phyloP scores from a whole-genome alignment of 129 eudicot genomes.

The Scalesia atractyloides region DNA sequence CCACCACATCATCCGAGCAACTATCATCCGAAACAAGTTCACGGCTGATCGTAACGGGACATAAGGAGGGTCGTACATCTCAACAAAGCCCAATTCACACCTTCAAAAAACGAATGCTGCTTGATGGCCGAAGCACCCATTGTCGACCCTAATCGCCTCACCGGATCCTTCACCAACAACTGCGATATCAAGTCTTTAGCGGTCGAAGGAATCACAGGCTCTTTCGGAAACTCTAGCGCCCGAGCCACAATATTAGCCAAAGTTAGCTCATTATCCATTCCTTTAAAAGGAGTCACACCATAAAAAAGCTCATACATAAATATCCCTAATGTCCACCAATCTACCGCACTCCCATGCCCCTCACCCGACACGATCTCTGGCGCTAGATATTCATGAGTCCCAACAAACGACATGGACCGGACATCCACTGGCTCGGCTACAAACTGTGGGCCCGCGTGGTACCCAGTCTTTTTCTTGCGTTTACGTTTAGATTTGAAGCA shows the following conservation, averaged over 20 bases:
- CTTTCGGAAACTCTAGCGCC: constrained; percentile 94
- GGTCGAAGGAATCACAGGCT: constrained; percentile 62
- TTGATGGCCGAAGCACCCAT: constrained; percentile 91
- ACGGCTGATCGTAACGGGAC: constrained; percentile 59
- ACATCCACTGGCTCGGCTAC: constrained; percentile 92
- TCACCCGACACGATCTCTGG: constrained; percentile 98
- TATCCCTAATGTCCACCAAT: constrained; percentile 97
- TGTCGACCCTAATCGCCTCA: constrained; percentile 69
- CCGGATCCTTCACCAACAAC: constrained; percentile 81
- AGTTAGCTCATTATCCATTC: constrained; percentile 86
- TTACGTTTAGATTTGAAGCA: constrained; percentile 71
- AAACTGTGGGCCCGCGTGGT: constrained; percentile 57
- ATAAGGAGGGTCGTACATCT: constrained; percentile 83
- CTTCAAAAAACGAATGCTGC: constrained; percentile 77
- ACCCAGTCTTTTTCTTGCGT: constrained; percentile 64
- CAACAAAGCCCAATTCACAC: constrained; percentile 91
- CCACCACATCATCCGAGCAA: constrained; percentile 68
- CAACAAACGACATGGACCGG: constrained; percentile 92
- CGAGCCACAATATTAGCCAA: constrained; percentile 92
- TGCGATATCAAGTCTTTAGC: constrained; percentile 86
- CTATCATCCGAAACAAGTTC: constrained; percentile 62
- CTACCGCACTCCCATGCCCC: constrained; percentile 97
- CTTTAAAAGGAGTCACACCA: constrained; percentile 90
- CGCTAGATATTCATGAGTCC: constrained; percentile 93
- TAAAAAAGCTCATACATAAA: constrained; percentile 82